Evolutionary conservation across 2,329 filamentous ascomycete species (phyloP), one percentile per base, ranked within the genome.

Genomic region (Fusarium tupiense): DNA sequence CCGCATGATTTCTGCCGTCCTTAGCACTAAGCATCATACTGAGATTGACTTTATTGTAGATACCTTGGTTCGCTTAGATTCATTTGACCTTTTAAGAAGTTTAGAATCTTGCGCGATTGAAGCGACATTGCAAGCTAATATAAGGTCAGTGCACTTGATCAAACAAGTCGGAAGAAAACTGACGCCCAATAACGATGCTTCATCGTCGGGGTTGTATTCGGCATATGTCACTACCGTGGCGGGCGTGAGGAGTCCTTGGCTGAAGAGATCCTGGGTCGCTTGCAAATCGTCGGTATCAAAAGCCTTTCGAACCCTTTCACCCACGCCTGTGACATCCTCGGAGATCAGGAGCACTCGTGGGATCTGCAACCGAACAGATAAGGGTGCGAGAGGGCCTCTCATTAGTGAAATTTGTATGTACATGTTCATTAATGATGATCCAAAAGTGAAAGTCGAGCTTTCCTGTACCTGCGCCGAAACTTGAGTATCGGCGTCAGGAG

Each of bases 11-110:
- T 2, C 47, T 50, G 22, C 2, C 0, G 12, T n/a, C 22, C 22
- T n/a, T 33, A n/a, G 47, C 10, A 3, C 1, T 1, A 0, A 50
- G 7, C 5, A 17, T 50, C 3, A 19, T n/a, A 13, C 5, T 17
- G 1, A n/a, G 4, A 8, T 8, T 0, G 0, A 0, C 2, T n/a
- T 0, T 14, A 4, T 3, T 10, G 3, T 6, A 17, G 0, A 17
- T 50, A 50, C 47, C 47, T 50, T n/a, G 0, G 14, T 0, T 50
- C 22, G 1, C 14, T 50, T 8, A 31, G 16, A n/a, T 50, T 8
- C 22, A 50, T 9, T 13, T n/a, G 29, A n/a, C 0, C 0, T 8
- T 50, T 50, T 2, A 50, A n/a, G 16, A 50, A 50, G 11, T 50
- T n/a, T 0, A 50, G 1, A 33, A 50, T 50, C 14, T 6, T 33